Base-by-base conservation (phyloP, 1,284 basidiomycete genomes). In the Boletus sp. region DNA sequence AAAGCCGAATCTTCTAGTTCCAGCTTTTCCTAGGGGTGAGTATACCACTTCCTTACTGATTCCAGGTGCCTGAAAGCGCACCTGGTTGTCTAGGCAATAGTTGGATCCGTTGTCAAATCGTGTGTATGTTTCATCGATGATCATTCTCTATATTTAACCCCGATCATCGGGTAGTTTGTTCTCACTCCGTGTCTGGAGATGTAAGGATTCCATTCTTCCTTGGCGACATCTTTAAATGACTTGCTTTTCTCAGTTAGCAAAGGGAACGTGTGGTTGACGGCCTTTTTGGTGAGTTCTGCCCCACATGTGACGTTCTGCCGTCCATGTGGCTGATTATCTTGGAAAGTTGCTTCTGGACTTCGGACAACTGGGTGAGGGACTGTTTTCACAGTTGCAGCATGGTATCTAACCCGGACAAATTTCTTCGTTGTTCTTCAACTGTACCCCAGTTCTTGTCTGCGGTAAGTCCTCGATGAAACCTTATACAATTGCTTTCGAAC, bases 141-240 rank as follows among this genome's bases (percentile, higher is more conserved):
- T 24, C 36, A 2, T 51, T 20, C 12, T 29, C 9, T 24, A 15
- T 39, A 6, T 37, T 52, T 35, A 43, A 55, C 33, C 20, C 29
- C 36, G 24, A n/a, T 13, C 13, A 1, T 22, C 16, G 24, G 52
- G 1, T 46, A 88, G 86, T 31, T 81, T 81, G 58, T 89, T 88
- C 60, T 80, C 77, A 1, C 71, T 86, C 63, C 80, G 87, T 39
- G 85, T 89, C 51, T 89, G 85, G 84, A 74, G 86, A 73, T 89
- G 86, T 89, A 67, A 70, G 84, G 45, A 7, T 36, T 46, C 8
- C 46, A 37, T 50, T 43, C 20, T 3, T 57, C 13, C 8, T 7
- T n/a, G 4, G 33, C 18, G 8, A 50, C 22, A 53, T 33, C 22
- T 31, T 45, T 29, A 12, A 45, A 44, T 61, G 33, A 59, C 58